Evolutionary conservation across 768 basidiomycete species (phyloP).

Genomic region (Amanita pseudoporphyria): DNA sequence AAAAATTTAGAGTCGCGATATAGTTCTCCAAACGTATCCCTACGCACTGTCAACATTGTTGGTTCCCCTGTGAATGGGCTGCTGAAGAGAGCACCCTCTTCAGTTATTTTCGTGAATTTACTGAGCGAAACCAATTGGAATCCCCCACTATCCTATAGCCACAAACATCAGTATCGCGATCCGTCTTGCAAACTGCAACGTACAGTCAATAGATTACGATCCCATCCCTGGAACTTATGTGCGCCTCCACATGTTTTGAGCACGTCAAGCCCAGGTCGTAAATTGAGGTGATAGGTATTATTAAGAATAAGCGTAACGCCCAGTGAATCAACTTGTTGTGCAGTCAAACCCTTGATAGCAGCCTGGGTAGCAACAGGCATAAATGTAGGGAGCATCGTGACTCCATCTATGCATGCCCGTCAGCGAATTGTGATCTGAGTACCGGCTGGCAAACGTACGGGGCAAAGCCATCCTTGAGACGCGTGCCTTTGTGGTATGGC

Average conservation of each 20-base stretch:
- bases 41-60: conserved; percentile 70
- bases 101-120: conserved; percentile 80
- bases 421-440: conserved; percentile 3
- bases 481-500: conserved; percentile 72
- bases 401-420: conserved; percentile 48
- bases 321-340: conserved; percentile 74
- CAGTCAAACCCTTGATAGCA: conserved; percentile 84
- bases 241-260: conserved; percentile 72
- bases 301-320: conserved; percentile 81
- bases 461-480: conserved; percentile 80
- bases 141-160: conserved; percentile 71
- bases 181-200: conserved; percentile 13
- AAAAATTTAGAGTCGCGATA: conserved; percentile 4
- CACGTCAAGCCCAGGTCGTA: conserved; percentile 74
- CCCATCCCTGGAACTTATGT: conserved; percentile 89
- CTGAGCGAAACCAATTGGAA: conserved; percentile 82
- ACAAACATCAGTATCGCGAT: not conserved
- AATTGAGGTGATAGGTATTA: conserved; percentile 84
- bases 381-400: conserved; percentile 79
- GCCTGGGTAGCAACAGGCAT: conserved; percentile 94
- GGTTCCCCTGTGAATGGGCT: conserved; percentile 83
- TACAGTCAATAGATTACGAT: conserved; percentile 75
- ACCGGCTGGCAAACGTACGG: conserved; percentile 37
- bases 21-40: conserved; percentile 10
- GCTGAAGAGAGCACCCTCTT: conserved; percentile 79